Evolutionary conservation across 208 protist genomes (phyloP), one percentile per base, ranked within the genome.

Genomic region (Porcisia deanei): DNA sequence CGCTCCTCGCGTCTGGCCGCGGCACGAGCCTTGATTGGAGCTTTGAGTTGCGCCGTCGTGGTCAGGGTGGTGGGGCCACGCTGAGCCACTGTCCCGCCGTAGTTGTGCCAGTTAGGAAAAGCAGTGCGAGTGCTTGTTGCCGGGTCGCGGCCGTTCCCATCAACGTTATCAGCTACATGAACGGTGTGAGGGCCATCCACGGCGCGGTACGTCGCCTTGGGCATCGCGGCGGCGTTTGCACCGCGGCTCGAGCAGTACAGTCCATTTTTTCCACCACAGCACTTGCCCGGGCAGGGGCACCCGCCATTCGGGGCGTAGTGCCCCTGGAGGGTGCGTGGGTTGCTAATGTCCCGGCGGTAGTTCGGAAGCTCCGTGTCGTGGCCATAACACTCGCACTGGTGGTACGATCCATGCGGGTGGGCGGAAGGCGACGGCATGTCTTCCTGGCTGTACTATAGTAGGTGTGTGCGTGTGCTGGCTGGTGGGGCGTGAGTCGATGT

Each of bases 81-180:
- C 55, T 89, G 73, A 5, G 67, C 74, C 34, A 79, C 87, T 37
- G 90, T 94, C 7, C 90, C 90, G 55, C 87, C 86, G 79, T 94
- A 94, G 84, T 92, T 91, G 53, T 80, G 80, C 9, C 83, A 63
- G 79, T 94, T 94, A 18, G 90, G 90, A 77, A 92, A 94, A 41
- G 66, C 30, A 49, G 82, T 73, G 65, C 86, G 86, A 8, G 45
- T 66, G 22, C 81, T 75, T 20, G 80, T 88, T 60, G 41, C 69
- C 20, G 69, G 71, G 52, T 90, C 83, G n/a, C 83, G 80, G 45
- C 72, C 39, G 70, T 66, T 30, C n/a, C 54, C 73, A 7, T 47
- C 76, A 30, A 59, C 73, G 7, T 75, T 53, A 22, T 55, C 49
- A 55, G 80, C 69, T 14, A 54, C 22, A 63, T 82, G 74, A 55